Evolutionary conservation across 2,329 filamentous ascomycete genomes (phyloP), one percentile per base, ranked within the genome.

Genomic region (Paracoccidioides brasiliensis): DNA sequence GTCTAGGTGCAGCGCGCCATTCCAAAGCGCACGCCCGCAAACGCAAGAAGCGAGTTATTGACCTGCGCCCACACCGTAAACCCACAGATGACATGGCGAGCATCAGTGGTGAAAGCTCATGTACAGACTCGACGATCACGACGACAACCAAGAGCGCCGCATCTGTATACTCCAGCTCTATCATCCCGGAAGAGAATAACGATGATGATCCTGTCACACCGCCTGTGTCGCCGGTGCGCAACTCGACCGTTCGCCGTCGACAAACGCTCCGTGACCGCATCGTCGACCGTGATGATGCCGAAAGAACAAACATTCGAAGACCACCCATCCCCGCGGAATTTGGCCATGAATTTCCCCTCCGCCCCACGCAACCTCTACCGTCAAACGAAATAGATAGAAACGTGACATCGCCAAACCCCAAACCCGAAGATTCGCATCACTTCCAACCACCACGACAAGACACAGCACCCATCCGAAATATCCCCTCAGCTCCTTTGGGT

Each of bases 101-200:
- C 56, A 66, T 72, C 9, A 73, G 70, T 61, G 72, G 72, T 57
- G 73, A 74, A 40, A 71, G 70, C 53, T 64, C 66, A 12, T 66
- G 67, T 43, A 70, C 70, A 12, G 73, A 73, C 22, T 22, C 22
- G 22, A 22, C 22, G 52, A 69, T 69, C 7, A 68, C 66, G 9
- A 66, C 69, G 43, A 61, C 78, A 0, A 69, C 70, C 6, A 68
- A 66, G 7, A 66, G 69, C 43, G 62, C 78, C 0, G 82, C 70
- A 1, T 73, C 72, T 3, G 65, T 74, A 7, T 72, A 81, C 42
- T 72, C 81, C 5, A 22, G 49, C 37, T 72, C 81, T 42, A 72
- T 80, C 0, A 79, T 83, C 44, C 74, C 80, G 0, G 82, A 84
- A 61, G 82, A 85, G 58, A 74, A 77, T 3, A 78, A 22, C 22